Conservation (phyloP, 495 filamentous ascomycete genomes). For the Chaetomium fimeti region DNA sequence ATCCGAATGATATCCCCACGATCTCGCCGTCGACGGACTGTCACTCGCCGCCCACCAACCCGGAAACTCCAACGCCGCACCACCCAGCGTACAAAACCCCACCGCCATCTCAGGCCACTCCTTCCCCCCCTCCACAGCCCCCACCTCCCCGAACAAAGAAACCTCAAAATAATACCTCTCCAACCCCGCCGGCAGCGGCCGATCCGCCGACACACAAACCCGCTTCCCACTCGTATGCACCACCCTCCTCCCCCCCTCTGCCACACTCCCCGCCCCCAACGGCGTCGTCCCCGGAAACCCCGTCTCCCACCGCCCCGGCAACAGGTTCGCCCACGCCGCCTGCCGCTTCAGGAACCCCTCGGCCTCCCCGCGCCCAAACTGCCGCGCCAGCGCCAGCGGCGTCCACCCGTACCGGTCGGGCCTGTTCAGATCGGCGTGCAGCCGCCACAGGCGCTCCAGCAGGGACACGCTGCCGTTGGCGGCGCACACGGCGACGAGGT, state of each 20-base stretch:
- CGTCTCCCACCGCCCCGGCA: constrained; percentile 26
- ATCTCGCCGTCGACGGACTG: constrained; percentile 5
- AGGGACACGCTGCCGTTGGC: constrained; percentile 25
- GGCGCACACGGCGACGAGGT: constrained; percentile 27
- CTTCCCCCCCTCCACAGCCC: not conserved
- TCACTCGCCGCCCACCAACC: constrained; percentile 16
- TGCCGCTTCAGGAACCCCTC: constrained; percentile 27
- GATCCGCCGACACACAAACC: constrained; percentile 26
- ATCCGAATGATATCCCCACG: constrained; percentile 28
- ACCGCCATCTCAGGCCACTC: constrained; percentile 20
- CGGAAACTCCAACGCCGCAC: constrained; percentile 28
- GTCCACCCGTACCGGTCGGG: constrained; percentile 33
- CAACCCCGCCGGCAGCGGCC: constrained; percentile 29
- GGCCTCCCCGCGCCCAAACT: constrained; percentile 14
- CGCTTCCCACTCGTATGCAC: constrained; percentile 9
- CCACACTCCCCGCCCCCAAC: constrained; percentile 13
- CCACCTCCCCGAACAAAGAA: constrained; percentile 3
- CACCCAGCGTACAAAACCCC: constrained; percentile 30
- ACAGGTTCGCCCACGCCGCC: constrained; percentile 24
- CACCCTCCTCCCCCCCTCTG: constrained; percentile 13
- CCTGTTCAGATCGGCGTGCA: constrained; percentile 23
- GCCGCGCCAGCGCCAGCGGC: constrained; percentile 27
- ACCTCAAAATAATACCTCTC: constrained; percentile 34
- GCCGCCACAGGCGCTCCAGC: constrained; percentile 21
- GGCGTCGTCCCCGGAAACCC: constrained; percentile 12